Base-by-base conservation (phyloP, 805 yeast species). In the Kodamaea hsintzibuensis region DNA sequence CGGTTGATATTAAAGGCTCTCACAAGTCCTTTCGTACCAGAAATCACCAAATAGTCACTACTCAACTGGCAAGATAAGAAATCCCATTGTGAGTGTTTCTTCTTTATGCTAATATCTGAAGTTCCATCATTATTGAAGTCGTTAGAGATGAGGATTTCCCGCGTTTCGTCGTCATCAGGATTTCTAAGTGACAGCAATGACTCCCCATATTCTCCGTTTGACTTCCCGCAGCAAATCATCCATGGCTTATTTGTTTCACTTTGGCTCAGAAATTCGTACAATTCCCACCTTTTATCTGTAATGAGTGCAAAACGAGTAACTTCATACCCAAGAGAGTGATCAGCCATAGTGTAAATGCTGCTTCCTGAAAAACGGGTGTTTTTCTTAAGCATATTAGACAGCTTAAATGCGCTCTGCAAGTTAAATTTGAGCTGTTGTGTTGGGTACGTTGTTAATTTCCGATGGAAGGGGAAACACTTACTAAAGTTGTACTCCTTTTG, bases 381-480 rank as follows among this genome's bases (percentile, higher is more conserved):
- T 54, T 68, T 72, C 51, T 65, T 73, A 19, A 66, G 57, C 46
- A 68, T 61, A 2, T 62, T 46, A 5, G 61, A 60, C 55, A 55
- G 57, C 50, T 64, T 65, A 56, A 64, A 64, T 1, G 66, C 59
- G 12, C 57, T 46, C 9, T 52, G 60, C 55, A 66, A 49, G 51
- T 60, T 57, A 42, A 68, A 59, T 54, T 68, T 73, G 78, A 45
- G 83, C 77, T 55, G 88, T 78, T 51, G 91, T 67, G 69, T 84
- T 72, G 58, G 84, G 75, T 64, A 81, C 72, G 59, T 79, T 57
- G 70, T 79, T 73, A 50, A 83, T 72, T 68, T 85, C 55, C 96
- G 78, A 64, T 87, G 89, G 52, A 84, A 82, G 0, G 98, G 98
- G 69, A 90, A 91, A 61, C 93, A 89, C 61, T 85, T 87, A 5